Evolutionary conservation across 2,329 filamentous ascomycete species (phyloP).

Genomic region (Colletotrichum spaethianum): DNA sequence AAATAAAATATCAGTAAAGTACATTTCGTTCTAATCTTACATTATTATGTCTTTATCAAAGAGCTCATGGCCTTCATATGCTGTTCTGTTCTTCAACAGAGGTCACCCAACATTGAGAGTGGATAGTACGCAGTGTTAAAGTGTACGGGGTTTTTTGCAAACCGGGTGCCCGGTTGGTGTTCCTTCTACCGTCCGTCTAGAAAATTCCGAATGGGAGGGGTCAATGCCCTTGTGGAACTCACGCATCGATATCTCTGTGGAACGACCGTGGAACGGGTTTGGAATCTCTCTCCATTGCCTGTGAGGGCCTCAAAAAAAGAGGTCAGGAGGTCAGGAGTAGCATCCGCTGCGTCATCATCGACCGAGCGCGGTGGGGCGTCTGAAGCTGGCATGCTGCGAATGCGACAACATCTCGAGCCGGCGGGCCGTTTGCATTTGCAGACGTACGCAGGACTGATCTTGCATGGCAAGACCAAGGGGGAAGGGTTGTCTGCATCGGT

Average conservation of each 20-base stretch:
- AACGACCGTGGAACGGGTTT: conserved; percentile 19
- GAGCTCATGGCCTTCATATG: too few species aligned
- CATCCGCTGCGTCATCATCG: conserved; percentile 17
- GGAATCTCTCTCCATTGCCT: conserved; percentile 22
- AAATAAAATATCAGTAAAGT: too few species aligned
- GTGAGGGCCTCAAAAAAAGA: neutral
- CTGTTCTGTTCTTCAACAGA: too few species aligned
- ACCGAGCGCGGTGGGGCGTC: conserved; percentile 15
- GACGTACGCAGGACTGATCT: neutral
- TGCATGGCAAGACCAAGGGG: neutral
- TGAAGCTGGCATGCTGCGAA: conserved; percentile 3
- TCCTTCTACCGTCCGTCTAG: conserved; percentile 34
- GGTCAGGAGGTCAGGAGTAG: neutral
- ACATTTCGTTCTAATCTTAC: too few species aligned
- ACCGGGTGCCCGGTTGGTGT: too few species aligned
- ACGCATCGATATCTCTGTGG: conserved; percentile 20
- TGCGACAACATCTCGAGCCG: conserved; percentile 3
- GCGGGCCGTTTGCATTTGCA: conserved; percentile 15
- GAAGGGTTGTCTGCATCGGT: neutral
- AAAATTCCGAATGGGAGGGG: conserved; percentile 2
- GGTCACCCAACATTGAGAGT: too few species aligned
- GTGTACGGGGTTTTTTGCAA: too few species aligned
- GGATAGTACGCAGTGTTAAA: too few species aligned
- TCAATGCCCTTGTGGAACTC: conserved; percentile 1
- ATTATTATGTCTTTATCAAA: too few species aligned